These are phyloP conservation scores for Sclerotinia borealis DNA, from an alignment of 2,329 filamentous ascomycete genomes.

Conservation along the genomic window DNA sequence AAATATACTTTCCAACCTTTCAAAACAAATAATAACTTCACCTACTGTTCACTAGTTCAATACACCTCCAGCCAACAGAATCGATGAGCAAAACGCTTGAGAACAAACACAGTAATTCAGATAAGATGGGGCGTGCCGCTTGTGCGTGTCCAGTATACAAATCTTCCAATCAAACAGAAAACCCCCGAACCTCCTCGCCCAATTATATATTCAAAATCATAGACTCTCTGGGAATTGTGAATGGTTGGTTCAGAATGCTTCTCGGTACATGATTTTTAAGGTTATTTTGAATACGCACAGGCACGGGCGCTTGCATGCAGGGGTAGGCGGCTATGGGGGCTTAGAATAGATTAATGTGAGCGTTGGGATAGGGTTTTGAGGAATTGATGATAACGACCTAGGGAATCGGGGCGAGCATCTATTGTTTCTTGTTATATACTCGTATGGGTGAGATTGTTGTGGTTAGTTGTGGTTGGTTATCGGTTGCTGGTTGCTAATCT, in stretches of 20 bases:
- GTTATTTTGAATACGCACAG: background rate
- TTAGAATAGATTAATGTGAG: background rate
- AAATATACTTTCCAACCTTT: background rate
- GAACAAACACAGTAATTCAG: background rate
- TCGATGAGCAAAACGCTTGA: background rate
- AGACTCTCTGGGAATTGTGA: background rate
- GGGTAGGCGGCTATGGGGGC: background rate
- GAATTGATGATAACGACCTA: background rate
- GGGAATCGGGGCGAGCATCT: background rate
- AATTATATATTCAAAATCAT: background rate
- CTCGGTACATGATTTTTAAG: background rate
- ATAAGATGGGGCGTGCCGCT: background rate
- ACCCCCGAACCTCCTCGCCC: background rate
- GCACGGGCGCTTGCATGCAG: conserved; percentile 3
- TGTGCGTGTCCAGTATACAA: background rate
- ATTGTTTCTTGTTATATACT: background rate
- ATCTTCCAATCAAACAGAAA: background rate
- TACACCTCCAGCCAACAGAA: background rate
- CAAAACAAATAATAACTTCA: background rate
- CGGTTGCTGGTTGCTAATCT: background rate
- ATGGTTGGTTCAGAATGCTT: background rate
- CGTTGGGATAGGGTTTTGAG: background rate
- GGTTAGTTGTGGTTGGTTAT: background rate
- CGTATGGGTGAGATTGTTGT: background rate
- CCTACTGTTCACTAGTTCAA: conserved; percentile 1